phyloP scores from a whole-genome alignment of 176 grass and related monocot species.

The Otatea glauca region DNA sequence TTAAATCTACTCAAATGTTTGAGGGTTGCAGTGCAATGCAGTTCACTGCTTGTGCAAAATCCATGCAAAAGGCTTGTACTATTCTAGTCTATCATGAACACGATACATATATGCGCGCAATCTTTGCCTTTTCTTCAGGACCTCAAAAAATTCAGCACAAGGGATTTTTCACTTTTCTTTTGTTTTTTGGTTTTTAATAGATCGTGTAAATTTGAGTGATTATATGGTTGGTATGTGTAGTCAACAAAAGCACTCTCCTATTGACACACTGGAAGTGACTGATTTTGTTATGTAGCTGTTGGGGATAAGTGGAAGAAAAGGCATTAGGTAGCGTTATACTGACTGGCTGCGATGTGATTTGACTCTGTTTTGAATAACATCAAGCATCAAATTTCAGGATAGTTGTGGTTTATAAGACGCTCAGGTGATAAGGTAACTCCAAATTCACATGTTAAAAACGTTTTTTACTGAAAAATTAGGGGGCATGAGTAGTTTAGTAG shows the following conservation, averaged over 20 bases:
- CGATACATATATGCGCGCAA: neutral
- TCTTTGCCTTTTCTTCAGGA: conserved; percentile 4
- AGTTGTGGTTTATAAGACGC: neutral
- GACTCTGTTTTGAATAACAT: neutral
- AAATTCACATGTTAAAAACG: neutral
- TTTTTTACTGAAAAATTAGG: neutral
- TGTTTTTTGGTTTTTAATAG: neutral
- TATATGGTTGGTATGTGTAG: neutral
- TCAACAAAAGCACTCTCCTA: conserved; percentile 10
- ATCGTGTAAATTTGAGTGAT: neutral
- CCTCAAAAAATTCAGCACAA: neutral
- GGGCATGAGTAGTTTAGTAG: neutral
- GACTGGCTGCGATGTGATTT: neutral
- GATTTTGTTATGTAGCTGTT: neutral
- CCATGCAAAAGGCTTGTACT: neutral
- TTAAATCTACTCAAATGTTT: conserved; percentile 11
- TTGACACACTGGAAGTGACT: neutral
- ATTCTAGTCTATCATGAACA: neutral
- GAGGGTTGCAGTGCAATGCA: neutral
- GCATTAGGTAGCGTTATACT: too few species aligned
- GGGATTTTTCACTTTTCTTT: conserved; percentile 24
- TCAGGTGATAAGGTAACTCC: too few species aligned
- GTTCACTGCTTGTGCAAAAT: conserved; percentile 20
- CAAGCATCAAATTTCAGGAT: neutral
- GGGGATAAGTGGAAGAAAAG: too few species aligned